Percentiles rank a stretch among this genome's conserved stretches.
These are phyloP conservation scores for Volvox reticuliferus DNA, from an alignment of 139 green algal genomes.

Conservation along the genomic window DNA sequence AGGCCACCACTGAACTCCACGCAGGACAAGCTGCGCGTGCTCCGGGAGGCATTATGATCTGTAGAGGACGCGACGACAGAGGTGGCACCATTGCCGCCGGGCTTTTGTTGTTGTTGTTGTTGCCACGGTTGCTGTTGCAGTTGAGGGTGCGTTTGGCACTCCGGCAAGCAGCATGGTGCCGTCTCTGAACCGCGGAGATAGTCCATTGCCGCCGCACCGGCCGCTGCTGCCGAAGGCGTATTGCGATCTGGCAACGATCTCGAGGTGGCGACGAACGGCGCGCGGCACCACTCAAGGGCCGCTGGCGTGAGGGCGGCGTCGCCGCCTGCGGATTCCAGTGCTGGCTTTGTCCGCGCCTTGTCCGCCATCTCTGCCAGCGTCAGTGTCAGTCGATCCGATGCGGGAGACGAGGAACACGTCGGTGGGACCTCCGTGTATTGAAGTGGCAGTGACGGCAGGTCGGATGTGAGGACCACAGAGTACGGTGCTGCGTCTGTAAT, in stretches of 20 bases:
- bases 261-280: background rate
- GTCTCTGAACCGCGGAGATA: background rate
- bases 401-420: too few species aligned
- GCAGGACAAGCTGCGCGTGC: slow-evolving; percentile 44
- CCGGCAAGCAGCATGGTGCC: background rate
- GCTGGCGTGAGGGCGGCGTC: too few species aligned
- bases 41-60: slow-evolving; percentile 1
- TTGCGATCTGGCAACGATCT: background rate
- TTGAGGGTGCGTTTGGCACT: background rate
- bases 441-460: background rate
- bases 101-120: background rate
- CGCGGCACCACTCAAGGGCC: background rate
- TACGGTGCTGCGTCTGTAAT: background rate
- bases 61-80: background rate
- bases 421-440: too few species aligned
- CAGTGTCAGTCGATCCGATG: background rate
- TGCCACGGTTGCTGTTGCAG: background rate
- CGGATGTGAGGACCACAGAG: background rate
- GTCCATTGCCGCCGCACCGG: background rate
- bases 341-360: background rate
- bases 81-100: background rate
- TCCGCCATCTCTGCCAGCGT: background rate
- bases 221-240: background rate
- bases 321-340: background rate
- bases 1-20: slow-evolving; percentile 33